Evolutionary conservation across 768 basidiomycete species (phyloP).

Genomic region (Polyporus arcularius): DNA sequence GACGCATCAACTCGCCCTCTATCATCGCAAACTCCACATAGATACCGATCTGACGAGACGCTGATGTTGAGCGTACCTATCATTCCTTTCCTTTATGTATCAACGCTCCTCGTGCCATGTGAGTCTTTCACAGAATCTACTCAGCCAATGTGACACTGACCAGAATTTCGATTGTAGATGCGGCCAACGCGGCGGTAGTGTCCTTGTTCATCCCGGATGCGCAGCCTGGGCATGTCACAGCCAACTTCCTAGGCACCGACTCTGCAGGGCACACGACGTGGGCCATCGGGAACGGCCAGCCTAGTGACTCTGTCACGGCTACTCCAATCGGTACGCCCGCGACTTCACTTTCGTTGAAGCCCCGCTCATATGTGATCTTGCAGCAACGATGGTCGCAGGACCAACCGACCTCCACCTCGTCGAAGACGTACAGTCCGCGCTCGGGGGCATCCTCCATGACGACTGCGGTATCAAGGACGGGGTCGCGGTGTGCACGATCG

Average conservation of each 20-base stretch:
- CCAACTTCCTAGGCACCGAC: slow-evolving; percentile 3
- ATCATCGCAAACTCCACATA: too few species aligned
- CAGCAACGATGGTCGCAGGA: slow-evolving; percentile 9
- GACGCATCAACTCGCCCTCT: too few species aligned
- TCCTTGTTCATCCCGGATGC: slow-evolving; percentile 1
- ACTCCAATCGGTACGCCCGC: background rate
- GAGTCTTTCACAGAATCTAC: background rate
- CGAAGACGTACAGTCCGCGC: background rate
- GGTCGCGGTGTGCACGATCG: slow-evolving; percentile 5
- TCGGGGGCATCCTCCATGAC: background rate
- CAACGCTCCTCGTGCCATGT: background rate
- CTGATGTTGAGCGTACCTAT: too few species aligned
- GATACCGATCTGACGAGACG: too few species aligned
- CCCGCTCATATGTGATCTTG: background rate
- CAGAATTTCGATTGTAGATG: background rate
- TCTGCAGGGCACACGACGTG: slow-evolving; percentile 6
- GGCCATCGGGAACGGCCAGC: background rate
- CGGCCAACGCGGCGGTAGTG: background rate
- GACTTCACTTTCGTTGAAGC: background rate
- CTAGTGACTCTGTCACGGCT: slow-evolving; percentile 1
- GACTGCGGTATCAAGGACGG: slow-evolving; percentile 6
- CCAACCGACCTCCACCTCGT: slow-evolving; percentile 8
- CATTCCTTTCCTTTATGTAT: too few species aligned
- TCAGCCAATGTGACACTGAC: too few species aligned
- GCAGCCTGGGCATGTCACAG: background rate